A percentile compares a stretch with the other conserved stretches of the same genome.
phyloP scores from a whole-genome alignment of 768 basidiomycete species.

The Daedaleopsis sinensis region DNA sequence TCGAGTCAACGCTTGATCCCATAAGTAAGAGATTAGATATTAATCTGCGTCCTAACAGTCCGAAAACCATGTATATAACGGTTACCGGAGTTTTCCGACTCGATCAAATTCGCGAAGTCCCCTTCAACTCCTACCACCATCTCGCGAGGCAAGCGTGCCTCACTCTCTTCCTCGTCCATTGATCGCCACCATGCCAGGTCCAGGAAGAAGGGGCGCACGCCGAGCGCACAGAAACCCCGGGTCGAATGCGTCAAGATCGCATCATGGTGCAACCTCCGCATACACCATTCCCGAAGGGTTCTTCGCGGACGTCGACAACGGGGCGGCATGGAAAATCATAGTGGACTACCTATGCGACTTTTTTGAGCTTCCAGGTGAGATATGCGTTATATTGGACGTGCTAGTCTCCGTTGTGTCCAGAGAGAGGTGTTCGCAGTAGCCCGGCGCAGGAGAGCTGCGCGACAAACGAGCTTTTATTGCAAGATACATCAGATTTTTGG shows the following conservation, averaged over 20 bases:
- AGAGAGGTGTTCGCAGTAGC: not conserved
- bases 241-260: not conserved
- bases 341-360: slow-evolving; percentile 50
- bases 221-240: slow-evolving; percentile 7
- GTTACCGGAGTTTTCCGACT: no score
- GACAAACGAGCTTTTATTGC: no score
- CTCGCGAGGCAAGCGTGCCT: not conserved
- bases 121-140: not conserved
- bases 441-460: not conserved
- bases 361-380: slow-evolving; percentile 56
- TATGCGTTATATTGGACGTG: not conserved
- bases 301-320: slow-evolving; percentile 48
- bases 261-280: not conserved
- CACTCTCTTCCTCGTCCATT: not conserved
- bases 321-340: slow-evolving; percentile 51
- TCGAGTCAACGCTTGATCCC: not conserved
- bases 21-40: slow-evolving; percentile 16
- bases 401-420: no score
- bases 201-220: not conserved
- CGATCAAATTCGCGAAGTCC: slow-evolving; percentile 6
- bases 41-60: not conserved
- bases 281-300: slow-evolving; percentile 27
- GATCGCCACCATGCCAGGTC: not conserved
- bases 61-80: no score
- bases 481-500: no score